Base-by-base conservation (phyloP, 371 early-diverging fungal genomes). In the Saksenaea oblongispora region DNA sequence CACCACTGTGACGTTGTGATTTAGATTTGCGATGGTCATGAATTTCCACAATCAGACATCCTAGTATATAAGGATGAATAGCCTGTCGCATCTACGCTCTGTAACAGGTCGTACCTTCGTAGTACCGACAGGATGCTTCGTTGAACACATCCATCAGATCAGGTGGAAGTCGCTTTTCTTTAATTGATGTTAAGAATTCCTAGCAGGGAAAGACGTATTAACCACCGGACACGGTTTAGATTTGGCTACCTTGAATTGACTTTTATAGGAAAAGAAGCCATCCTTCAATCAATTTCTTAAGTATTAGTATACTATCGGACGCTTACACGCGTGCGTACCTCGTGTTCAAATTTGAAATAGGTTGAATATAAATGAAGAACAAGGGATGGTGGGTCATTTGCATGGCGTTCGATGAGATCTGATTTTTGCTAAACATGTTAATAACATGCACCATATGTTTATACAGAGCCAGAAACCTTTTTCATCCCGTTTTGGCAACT, bases 321-420 rank as follows among this genome's bases (percentile, higher is more conserved):
- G 24, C 10, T 22, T n/a, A 14, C 13, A n/a, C 53, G 13, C 7
- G 17, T 27, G 15, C 18, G 31, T 69, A 85, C 86, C 79, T 87
- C 84, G 56, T 85, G 84, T 58, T 87, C 87, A 67, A 87, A 87
- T 65, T 84, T 84, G 61, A 87, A 87, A 63, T 87, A 85, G 1
- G 87, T 87, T 18, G 83, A 75, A 66, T 87, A 87, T 34, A 87
- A 72, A 60, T 84, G 87, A 17, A 87, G 70, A 51, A 77, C 68
- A 28, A 87, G 71, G 0, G 87, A 87, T 7, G 85, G 79, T 56
- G 85, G 79, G 34, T 76, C 76, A 31, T 71, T 56, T 17, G 67
- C 65, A 62, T 86, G 76, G 27, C 76, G 77, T 56, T 70, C 60
- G 34, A 86, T 53, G 17, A 86, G 54, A 63, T 77, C 86, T 80